Percentiles rank a stretch among this genome's conserved stretches.
Conservation (phyloP, 257 asterid species). For the Rhazya stricta region DNA sequence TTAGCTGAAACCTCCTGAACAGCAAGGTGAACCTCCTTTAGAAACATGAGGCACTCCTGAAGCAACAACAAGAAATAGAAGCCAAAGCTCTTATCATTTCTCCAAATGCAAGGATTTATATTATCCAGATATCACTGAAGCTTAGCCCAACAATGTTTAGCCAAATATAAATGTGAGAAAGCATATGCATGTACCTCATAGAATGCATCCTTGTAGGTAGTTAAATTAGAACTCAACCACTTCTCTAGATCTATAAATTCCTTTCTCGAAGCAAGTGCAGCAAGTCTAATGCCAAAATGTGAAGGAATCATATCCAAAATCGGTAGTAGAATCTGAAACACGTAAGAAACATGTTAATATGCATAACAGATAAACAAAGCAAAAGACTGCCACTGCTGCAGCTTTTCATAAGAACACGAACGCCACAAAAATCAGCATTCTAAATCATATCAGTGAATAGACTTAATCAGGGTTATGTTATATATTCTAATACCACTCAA, state of each 20-base stretch:
- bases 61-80: constrained; percentile 21
- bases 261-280: constrained; percentile 79
- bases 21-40: constrained; percentile 66
- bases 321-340: constrained; percentile 58
- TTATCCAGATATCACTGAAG: background rate
- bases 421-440: background rate
- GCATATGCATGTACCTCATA: constrained; percentile 47
- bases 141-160: background rate
- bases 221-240: constrained; percentile 65
- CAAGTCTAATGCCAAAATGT: constrained; percentile 65
- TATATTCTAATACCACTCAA: background rate
- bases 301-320: constrained; percentile 77
- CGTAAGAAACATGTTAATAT: constrained; percentile 19
- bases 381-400: background rate
- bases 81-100: background rate
- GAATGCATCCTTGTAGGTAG: constrained; percentile 58
- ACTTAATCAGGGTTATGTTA: background rate
- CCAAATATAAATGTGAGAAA: background rate
- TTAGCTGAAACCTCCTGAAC: constrained; percentile 55
- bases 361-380: background rate
- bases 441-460: background rate
- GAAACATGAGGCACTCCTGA: constrained; percentile 85
- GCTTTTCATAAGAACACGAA: background rate
- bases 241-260: constrained; percentile 76
- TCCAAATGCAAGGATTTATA: background rate